Percentiles rank a stretch among this genome's conserved stretches.
Evolutionary conservation across 805 yeast genomes (phyloP).

Genomic region (Lachancea nothofagi): DNA sequence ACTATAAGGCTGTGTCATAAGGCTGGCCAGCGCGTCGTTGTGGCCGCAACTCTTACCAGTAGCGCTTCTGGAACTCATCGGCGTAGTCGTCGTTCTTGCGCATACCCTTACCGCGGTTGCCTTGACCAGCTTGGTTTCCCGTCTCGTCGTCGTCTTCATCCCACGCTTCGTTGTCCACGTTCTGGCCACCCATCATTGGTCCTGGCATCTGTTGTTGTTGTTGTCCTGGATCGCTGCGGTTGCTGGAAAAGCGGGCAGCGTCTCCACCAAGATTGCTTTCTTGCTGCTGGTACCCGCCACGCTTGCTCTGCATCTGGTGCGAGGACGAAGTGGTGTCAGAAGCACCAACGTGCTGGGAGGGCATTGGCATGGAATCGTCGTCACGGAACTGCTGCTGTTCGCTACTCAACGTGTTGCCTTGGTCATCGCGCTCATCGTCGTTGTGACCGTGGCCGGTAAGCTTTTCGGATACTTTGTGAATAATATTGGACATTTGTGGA

Average conservation of each 20-base stretch:
- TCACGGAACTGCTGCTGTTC: constrained; percentile 10
- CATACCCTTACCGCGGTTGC: not conserved
- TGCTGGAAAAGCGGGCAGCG: not conserved
- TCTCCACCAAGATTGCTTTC: constrained; percentile 6
- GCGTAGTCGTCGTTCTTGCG: constrained; percentile 9
- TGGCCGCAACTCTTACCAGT: constrained; percentile 5
- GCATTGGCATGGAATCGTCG: constrained; percentile 3
- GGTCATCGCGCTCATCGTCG: constrained; percentile 10
- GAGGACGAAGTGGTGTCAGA: constrained; percentile 1
- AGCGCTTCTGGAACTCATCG: constrained; percentile 13
- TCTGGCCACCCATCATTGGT: constrained; percentile 6
- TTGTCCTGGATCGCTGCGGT: constrained; percentile 2
- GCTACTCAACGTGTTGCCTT: constrained; percentile 7
- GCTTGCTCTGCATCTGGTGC: constrained; percentile 8
- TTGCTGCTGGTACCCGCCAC: constrained; percentile 10
- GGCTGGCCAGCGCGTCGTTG: not conserved
- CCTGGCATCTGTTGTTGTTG: constrained; percentile 7
- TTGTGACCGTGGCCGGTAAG: constrained; percentile 23
- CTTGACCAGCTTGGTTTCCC: constrained; percentile 1
- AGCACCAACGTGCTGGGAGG: constrained; percentile 9
- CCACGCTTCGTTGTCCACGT: constrained; percentile 1
- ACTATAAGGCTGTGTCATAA: too few species aligned
- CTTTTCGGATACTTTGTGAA: constrained; percentile 31
- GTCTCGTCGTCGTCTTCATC: constrained; percentile 8
- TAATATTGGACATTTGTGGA: constrained; percentile 27